These are phyloP conservation scores for Ophiocordyceps camponoti-rufipedis DNA, from an alignment of 2,329 filamentous ascomycete species.

Conservation along the genomic window DNA sequence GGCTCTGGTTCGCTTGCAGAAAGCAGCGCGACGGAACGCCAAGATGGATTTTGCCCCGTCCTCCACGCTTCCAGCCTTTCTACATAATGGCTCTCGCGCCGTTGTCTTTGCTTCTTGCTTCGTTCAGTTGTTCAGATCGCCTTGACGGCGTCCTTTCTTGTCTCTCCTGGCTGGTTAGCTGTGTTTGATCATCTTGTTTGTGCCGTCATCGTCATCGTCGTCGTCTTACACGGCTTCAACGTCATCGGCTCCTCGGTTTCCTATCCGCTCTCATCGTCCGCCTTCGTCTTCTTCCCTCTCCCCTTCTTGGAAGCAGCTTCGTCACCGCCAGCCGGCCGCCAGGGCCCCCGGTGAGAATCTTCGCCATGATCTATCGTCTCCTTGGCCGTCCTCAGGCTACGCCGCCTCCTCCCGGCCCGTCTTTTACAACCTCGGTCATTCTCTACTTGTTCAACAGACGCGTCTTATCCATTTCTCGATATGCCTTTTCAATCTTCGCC, in stretches of 20 bases:
- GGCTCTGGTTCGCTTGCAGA: neutral
- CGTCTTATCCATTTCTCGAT: conserved; percentile 4
- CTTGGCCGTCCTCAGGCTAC: neutral
- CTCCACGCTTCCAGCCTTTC: neutral
- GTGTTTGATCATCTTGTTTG: too few species aligned
- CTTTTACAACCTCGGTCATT: neutral
- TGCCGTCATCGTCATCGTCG: too few species aligned
- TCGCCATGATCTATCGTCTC: neutral
- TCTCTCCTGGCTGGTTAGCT: neutral
- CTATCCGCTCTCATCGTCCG: neutral
- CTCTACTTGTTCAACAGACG: neutral
- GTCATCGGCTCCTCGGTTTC: neutral
- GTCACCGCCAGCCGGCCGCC: too few species aligned
- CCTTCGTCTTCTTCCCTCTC: neutral
- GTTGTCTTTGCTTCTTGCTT: too few species aligned
- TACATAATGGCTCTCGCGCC: neutral
- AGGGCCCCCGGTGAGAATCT: neutral
- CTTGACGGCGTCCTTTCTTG: neutral
- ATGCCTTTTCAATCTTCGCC: conserved; percentile 14
- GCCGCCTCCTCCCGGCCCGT: neutral
- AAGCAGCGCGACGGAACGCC: neutral
- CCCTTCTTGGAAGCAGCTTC: neutral
- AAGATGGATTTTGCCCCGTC: neutral
- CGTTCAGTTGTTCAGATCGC: too few species aligned
- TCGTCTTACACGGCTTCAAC: too few species aligned